A percentile compares a stretch with the other conserved stretches of the same genome.
Conservation (phyloP, 2,329 filamentous ascomycete genomes). For the Ceratocystis cubensis region DNA sequence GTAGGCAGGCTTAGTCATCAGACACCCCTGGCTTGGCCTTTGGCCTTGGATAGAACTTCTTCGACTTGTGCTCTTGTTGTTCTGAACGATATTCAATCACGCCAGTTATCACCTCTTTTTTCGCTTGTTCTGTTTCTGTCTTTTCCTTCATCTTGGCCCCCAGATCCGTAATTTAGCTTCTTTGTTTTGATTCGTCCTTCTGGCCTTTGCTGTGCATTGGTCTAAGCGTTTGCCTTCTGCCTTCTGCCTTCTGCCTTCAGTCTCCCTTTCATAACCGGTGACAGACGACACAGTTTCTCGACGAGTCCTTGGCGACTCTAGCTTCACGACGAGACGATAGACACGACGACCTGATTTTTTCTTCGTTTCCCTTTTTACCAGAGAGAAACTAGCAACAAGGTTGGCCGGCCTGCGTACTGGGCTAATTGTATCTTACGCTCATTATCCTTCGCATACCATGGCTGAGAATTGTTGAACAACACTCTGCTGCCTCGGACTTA, state of each 20-base stretch:
- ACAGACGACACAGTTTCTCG: background rate
- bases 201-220: conserved; percentile 2
- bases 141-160: background rate
- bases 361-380: background rate
- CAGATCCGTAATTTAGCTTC: background rate
- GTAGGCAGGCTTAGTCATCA: no score
- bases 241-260: background rate
- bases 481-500: background rate
- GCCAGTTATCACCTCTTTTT: background rate
- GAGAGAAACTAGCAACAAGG: no score
- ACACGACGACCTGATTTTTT: background rate
- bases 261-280: background rate
- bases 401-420: background rate
- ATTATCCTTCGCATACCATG: background rate
- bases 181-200: background rate
- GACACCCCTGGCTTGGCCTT: no score
- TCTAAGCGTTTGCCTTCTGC: background rate
- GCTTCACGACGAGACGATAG: background rate
- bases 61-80: background rate
- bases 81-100: background rate
- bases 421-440: background rate
- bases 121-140: background rate
- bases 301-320: background rate
- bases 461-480: conserved; percentile 2
- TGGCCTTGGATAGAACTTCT: no score